Evolutionary conservation across 2,329 filamentous ascomycete genomes (phyloP).

Genomic region (Cordyceps farinosa): DNA sequence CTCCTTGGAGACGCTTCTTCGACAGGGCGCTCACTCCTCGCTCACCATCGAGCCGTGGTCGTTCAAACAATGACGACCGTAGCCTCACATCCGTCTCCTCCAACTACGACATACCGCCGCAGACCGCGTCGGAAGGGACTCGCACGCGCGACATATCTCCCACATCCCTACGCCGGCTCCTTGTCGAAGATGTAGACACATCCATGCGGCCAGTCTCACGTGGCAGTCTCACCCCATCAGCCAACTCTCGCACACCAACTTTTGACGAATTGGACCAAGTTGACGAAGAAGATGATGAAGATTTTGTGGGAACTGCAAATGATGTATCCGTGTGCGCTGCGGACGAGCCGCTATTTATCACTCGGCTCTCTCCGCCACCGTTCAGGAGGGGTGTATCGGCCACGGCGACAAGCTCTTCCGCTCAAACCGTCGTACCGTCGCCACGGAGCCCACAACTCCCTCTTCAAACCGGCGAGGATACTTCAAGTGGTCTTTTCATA

Average conservation of each 20-base stretch:
- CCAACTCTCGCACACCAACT: slow-evolving; percentile 1
- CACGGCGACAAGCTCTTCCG: not conserved
- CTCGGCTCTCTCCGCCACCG: slow-evolving; percentile 12
- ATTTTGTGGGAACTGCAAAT: not conserved
- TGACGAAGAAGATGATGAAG: slow-evolving; percentile 14
- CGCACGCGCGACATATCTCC: slow-evolving; percentile 53
- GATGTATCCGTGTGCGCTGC: not conserved
- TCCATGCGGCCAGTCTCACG: not conserved
- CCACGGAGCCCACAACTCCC: not conserved
- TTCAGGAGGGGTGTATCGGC: not conserved
- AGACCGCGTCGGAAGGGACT: slow-evolving; percentile 36
- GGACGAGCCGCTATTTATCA: slow-evolving; percentile 5
- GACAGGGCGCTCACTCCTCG: slow-evolving; percentile 4
- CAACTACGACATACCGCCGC: slow-evolving; percentile 25
- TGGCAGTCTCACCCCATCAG: not conserved
- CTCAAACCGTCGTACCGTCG: slow-evolving; percentile 4
- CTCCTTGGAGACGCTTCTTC: slow-evolving; percentile 46
- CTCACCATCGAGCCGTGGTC: not conserved
- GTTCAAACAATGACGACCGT: slow-evolving; percentile 19
- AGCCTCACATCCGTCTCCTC: slow-evolving; percentile 28
- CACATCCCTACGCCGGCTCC: slow-evolving; percentile 50
- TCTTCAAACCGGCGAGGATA: not conserved
- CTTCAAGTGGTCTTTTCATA: not conserved
- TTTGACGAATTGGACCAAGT: slow-evolving; percentile 8
- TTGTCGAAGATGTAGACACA: not conserved